Evolutionary conservation across 257 asterid genomes (phyloP), one percentile per base, ranked within the genome.

Genomic region (Forsythia suspensa): DNA sequence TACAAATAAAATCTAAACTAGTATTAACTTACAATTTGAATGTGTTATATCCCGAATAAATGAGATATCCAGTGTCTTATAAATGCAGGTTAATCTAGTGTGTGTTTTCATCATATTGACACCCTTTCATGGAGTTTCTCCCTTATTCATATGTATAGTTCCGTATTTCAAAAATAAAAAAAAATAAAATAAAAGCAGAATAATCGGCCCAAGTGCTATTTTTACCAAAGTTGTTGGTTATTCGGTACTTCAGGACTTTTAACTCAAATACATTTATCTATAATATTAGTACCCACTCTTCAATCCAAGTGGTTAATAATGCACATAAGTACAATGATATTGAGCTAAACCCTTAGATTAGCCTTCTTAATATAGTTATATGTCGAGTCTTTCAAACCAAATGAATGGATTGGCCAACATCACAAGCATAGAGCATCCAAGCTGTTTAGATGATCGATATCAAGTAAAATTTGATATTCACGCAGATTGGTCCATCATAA

Each of bases 11-110:
- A 6, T 55, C 7, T 44, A 73, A 70, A 9, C 55, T 72, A 76
- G 66, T 67, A 20, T 67, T n/a, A 72, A 10, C 20, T 70, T 59
- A 67, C 48, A 65, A 4, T 36, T 24, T 48, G 52, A 59, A 40
- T 55, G 55, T 48, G 24, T 46, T 48, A 77, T 38, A 79, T 70
- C 55, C 42, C 24, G 42, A 70, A 80, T 61, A 20, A 80, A 74
- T 70, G 80, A 48, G 36, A 70, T 20, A 70, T 70, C 74, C 72
- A 70, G 77, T 68, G 68, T 81, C 76, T 76, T 44, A 57, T 63
- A 37, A 51, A 79, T 52, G 44, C 15, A 59, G 67, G 57, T 42
- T 37, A 77, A 51, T 51, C 59, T 51, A 16, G 59, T 51, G 59
- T 12, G 3, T 43, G 15, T 51, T 51, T 51, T 51, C 59, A 51